Base-by-base conservation (phyloP, 192 early-diverging fungal species). In the Coemansia furcata region DNA sequence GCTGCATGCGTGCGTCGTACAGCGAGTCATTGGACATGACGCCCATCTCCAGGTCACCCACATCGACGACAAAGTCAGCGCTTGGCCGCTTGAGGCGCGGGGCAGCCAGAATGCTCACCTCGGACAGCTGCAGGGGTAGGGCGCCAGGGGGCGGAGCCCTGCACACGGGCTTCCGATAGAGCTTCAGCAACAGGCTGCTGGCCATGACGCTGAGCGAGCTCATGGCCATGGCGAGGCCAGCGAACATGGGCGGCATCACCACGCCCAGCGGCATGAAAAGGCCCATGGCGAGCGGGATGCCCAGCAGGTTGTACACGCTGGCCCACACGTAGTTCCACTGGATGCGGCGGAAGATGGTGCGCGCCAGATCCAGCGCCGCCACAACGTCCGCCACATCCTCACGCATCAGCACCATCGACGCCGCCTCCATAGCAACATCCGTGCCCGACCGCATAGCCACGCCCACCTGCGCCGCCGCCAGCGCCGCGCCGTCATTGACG, bases 341-440 rank as follows among this genome's bases (percentile, higher is more conserved):
- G 67, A 97, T 97, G 26, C 97, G 83, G 11, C 84, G 77, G 76
- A 95, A 94, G 43, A 99, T 97, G 4, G 86, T 87, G 19, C 91
- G 76, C 29, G 89, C 88, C 43, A 99, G 86, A 74, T 97, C 89
- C 15, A 99, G 74, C 1, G 93, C 93, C 0, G 89, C 85, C 2
- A 97, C 93, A 0, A 99, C 92, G 65, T 95, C 93, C 0, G 85
- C 76, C 17, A 99, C 73, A 61, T 96, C 92, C 15, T 91, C 88
- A 40, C 91, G 86, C 95, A 97, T 95, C 50, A 99, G 84, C 15
- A 99, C 92, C 59, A 99, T 90, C 49, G 87, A 84, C 0, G 97
- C 97, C 4, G 97, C 94, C 67, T 95, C 95, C 83, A 97, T 91
- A 0, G 95, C 97, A 49, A 99, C 94, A 77, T 99, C 97, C 0